These are phyloP conservation scores for Fusarium albosuccineum DNA, from an alignment of 2,329 filamentous ascomycete genomes.

Conservation along the genomic window DNA sequence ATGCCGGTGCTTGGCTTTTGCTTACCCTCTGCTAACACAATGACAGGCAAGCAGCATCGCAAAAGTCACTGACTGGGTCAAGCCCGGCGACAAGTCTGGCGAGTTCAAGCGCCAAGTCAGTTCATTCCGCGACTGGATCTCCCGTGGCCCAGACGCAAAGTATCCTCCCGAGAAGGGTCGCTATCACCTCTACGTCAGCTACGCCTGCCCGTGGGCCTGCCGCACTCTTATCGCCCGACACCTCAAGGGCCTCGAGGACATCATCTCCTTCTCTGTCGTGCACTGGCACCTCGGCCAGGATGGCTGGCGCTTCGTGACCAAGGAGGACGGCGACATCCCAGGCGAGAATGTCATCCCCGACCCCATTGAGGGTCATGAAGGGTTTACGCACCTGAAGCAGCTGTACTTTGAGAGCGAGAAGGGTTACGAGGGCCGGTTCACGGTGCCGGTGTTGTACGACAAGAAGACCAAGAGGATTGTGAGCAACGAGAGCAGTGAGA, in stretches of 20 bases:
- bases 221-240: conserved; percentile 88
- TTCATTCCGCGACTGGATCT: conserved; percentile 85
- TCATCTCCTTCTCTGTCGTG: conserved; percentile 83
- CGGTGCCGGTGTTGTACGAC: conserved; percentile 89
- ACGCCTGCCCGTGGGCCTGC: conserved; percentile 95
- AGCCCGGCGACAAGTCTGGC: conserved; percentile 80
- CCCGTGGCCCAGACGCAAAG: conserved; percentile 75
- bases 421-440: conserved; percentile 83
- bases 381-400: conserved; percentile 77
- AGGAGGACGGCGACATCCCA: conserved; percentile 67
- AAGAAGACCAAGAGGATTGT: conserved; percentile 82
- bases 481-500: conserved; percentile 92
- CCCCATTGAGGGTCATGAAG: conserved; percentile 78
- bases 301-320: conserved; percentile 85
- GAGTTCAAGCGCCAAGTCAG: conserved; percentile 94
- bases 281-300: conserved; percentile 86
- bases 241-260: conserved; percentile 91
- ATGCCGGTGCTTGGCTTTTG: not conserved
- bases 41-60: conserved; percentile 35
- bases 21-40: conserved; percentile 25
- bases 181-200: conserved; percentile 96
- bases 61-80: conserved; percentile 85
- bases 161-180: conserved; percentile 89
- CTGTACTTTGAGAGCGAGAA: conserved; percentile 83
- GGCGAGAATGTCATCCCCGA: conserved; percentile 75